Percentiles rank a stretch among this genome's conserved stretches.
Evolutionary conservation across 371 early-diverging fungal species (phyloP).

Genomic region (Umbelopsis sp.): DNA sequence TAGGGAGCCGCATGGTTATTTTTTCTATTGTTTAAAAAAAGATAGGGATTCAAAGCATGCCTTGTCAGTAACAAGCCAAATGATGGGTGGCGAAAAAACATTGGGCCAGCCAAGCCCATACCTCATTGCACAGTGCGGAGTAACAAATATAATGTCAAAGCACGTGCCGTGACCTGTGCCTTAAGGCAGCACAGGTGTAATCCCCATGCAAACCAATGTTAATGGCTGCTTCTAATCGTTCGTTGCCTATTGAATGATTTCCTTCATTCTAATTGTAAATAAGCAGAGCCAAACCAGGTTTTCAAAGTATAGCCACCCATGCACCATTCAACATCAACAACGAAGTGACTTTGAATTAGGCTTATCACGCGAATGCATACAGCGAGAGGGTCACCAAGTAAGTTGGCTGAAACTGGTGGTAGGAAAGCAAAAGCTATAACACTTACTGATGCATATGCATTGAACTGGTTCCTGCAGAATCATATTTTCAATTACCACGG

Average conservation of each 20-base stretch:
- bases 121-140: too few relatives aligned
- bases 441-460: not conserved
- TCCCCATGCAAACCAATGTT: not conserved
- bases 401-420: conserved; percentile 2
- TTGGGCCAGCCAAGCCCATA: not conserved
- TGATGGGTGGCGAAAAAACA: not conserved
- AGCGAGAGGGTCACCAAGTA: conserved; percentile 38
- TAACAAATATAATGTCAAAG: not conserved
- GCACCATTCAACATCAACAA: conserved; percentile 27
- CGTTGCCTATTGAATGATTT: conserved; percentile 27
- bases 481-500: not conserved
- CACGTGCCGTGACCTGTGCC: not conserved
- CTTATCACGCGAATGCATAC: conserved; percentile 38
- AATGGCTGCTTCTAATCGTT: not conserved
- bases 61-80: too few relatives aligned
- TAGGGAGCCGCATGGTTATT: too few relatives aligned
- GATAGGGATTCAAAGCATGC: too few relatives aligned
- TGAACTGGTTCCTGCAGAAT: not conserved
- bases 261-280: conserved; percentile 49
- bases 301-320: conserved; percentile 36
- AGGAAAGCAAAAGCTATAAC: not conserved
- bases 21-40: too few relatives aligned
- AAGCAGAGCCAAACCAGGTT: conserved; percentile 50
- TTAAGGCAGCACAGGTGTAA: not conserved
- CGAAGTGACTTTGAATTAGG: conserved; percentile 37